Evolutionary conservation across 768 basidiomycete genomes (phyloP).

Genomic region (Coprinopsis sp.): DNA sequence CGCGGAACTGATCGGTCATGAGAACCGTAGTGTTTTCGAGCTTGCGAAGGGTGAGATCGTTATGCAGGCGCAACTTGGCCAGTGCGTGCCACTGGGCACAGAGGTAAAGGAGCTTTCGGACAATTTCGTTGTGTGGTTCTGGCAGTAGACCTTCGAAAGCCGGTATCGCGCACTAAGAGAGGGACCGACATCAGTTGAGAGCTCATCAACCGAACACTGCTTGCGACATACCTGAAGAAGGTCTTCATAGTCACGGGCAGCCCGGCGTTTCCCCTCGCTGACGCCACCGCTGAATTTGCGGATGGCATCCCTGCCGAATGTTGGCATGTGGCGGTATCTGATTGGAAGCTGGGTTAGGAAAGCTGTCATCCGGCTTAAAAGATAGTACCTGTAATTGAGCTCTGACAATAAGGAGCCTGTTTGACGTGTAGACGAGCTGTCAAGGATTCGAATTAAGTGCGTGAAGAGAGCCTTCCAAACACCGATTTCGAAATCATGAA

Average conservation of each 20-base stretch:
- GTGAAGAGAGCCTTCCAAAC: conserved; percentile 27
- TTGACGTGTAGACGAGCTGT: too few relatives aligned
- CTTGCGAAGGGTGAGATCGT: conserved; percentile 26
- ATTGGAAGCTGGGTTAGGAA: too few relatives aligned
- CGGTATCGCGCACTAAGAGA: conserved; percentile 21
- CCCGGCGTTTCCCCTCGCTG: conserved; percentile 26
- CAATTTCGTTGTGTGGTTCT: too few relatives aligned
- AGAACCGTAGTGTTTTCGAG: conserved; percentile 19
- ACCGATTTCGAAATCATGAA: too few relatives aligned
- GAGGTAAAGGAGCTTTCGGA: too few relatives aligned
- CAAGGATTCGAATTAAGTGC: conserved; percentile 25
- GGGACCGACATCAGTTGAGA: neutral
- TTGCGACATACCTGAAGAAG: conserved; percentile 33
- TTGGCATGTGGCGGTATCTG: too few relatives aligned
- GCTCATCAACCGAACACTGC: conserved; percentile 9
- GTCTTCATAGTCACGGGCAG: conserved; percentile 33
- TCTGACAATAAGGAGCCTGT: too few relatives aligned
- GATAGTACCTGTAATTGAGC: conserved; percentile 12
- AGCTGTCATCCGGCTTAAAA: conserved; percentile 21
- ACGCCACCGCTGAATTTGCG: too few relatives aligned
- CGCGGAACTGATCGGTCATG: conserved; percentile 14
- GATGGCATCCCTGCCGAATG: too few relatives aligned
- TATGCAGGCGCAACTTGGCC: conserved; percentile 28
- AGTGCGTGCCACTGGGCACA: too few relatives aligned
- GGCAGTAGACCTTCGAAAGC: conserved; percentile 32